These are phyloP conservation scores for Pythium diclinum DNA, from an alignment of 352 stramenopile species.

Conservation along the genomic window DNA sequence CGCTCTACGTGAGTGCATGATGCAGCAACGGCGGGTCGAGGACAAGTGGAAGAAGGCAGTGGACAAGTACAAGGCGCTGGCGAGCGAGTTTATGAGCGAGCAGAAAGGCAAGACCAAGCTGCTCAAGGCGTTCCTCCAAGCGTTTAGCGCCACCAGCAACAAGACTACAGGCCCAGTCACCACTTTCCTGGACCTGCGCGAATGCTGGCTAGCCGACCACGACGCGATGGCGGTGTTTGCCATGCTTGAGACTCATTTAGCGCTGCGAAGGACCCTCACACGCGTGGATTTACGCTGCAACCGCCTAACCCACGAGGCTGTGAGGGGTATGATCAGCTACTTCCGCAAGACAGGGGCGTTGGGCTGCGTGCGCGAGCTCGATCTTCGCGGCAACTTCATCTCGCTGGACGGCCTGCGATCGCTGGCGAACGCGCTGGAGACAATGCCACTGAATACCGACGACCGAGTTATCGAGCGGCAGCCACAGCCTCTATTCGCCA, in stretches of 20 bases:
- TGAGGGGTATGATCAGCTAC: conserved; percentile 31
- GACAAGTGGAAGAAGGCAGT: conserved; percentile 32
- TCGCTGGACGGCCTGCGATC: conserved; percentile 58
- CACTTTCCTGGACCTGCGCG: conserved; percentile 36
- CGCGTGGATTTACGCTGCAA: conserved; percentile 61
- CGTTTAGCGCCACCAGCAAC: conserved; percentile 17
- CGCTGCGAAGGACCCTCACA: conserved; percentile 15
- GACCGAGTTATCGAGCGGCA: conserved; percentile 1
- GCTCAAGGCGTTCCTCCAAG: conserved; percentile 33
- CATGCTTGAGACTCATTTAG: conserved; percentile 32
- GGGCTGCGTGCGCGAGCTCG: conserved; percentile 38
- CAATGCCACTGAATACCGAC: conserved; percentile 16
- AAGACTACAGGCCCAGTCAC: conserved; percentile 1
- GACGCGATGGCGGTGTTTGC: conserved; percentile 44
- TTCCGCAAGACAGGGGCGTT: conserved; percentile 29
- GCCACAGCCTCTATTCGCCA: conserved; percentile 24
- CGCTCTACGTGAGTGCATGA: conserved; percentile 34
- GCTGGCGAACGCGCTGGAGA: conserved; percentile 49
- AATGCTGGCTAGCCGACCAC: conserved; percentile 52
- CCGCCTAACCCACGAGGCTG: conserved; percentile 50
- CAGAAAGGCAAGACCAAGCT: conserved; percentile 51
- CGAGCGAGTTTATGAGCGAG: conserved; percentile 38
- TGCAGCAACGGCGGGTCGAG: conserved; percentile 36
- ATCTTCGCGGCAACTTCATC: conserved; percentile 71
- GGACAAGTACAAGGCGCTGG: conserved; percentile 35